phyloP scores from a whole-genome alignment of 2,329 filamentous ascomycete species.

The Alternaria metachromatica region DNA sequence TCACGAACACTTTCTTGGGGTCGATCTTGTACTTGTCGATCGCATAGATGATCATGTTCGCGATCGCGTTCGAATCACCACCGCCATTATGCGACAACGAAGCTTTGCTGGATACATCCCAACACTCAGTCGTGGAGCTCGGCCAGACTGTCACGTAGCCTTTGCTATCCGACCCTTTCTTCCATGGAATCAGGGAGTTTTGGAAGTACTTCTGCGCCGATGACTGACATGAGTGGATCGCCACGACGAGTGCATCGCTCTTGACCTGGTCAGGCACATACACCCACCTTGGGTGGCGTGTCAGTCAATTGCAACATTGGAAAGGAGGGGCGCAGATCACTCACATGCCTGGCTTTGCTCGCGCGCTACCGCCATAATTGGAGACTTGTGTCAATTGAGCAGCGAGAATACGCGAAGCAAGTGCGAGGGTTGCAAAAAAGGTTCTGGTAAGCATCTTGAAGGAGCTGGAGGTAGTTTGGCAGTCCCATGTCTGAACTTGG shows the following conservation, averaged over 20 bases:
- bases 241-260: slow-evolving; percentile 36
- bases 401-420: slow-evolving; percentile 20
- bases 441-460: slow-evolving; percentile 21
- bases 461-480: not conserved
- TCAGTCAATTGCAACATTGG: not conserved
- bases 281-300: slow-evolving; percentile 28
- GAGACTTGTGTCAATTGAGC: slow-evolving; percentile 37
- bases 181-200: slow-evolving; percentile 40
- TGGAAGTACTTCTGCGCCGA: slow-evolving; percentile 39
- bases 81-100: slow-evolving; percentile 64
- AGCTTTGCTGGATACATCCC: slow-evolving; percentile 64
- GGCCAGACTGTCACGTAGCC: slow-evolving; percentile 43
- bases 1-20: slow-evolving; percentile 60
- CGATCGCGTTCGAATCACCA: slow-evolving; percentile 63
- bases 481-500: not conserved
- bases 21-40: slow-evolving; percentile 62
- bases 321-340: not conserved
- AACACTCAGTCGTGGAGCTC: slow-evolving; percentile 54
- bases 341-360: slow-evolving; percentile 38
- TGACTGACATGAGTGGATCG: slow-evolving; percentile 42
- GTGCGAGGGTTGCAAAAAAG: slow-evolving; percentile 17
- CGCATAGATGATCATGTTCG: slow-evolving; percentile 65
- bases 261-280: slow-evolving; percentile 38
- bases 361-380: slow-evolving; percentile 35
- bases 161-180: slow-evolving; percentile 38